These are phyloP conservation scores for Starmerella kuoi DNA, from an alignment of 805 yeast species.

Conservation along the genomic window DNA sequence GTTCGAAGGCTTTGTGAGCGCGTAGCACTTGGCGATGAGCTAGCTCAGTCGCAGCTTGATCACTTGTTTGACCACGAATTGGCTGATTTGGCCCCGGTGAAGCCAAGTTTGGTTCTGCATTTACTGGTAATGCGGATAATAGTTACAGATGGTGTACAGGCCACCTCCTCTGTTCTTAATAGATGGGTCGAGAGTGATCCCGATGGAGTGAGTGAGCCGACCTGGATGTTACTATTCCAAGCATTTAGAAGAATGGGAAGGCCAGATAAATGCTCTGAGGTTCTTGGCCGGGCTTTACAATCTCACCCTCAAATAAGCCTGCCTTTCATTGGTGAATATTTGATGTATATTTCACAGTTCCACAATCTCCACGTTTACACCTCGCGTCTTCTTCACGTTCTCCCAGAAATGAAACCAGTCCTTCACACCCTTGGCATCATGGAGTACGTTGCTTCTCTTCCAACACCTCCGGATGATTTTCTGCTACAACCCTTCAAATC, in stretches of 20 bases:
- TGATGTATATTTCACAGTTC: conserved; percentile 20
- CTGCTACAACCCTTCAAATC: not conserved
- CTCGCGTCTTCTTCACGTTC: conserved; percentile 11
- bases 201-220: conserved; percentile 20
- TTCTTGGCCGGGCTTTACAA: conserved; percentile 15
- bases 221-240: conserved; percentile 22
- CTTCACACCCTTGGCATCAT: conserved; percentile 17
- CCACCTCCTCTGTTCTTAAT: conserved; percentile 21
- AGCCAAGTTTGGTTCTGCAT: conserved; percentile 17
- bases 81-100: conserved; percentile 6
- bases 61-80: conserved; percentile 13
- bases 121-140: conserved; percentile 22
- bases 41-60: conserved; percentile 8
- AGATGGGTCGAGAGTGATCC: conserved; percentile 14
- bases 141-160: conserved; percentile 23
- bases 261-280: conserved; percentile 24
- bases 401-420: conserved; percentile 17
- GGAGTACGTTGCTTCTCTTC: conserved; percentile 4
- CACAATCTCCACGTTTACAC: conserved; percentile 20
- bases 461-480: not conserved
- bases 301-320: conserved; percentile 14
- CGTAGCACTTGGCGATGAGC: not conserved
- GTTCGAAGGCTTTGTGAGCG: conserved; percentile 13
- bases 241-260: conserved; percentile 24
- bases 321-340: conserved; percentile 22